Percentiles rank a stretch among this genome's conserved stretches.
These are phyloP conservation scores for Penicillium atrosanguineum DNA, from an alignment of 495 filamentous ascomycete species.

Conservation along the genomic window DNA sequence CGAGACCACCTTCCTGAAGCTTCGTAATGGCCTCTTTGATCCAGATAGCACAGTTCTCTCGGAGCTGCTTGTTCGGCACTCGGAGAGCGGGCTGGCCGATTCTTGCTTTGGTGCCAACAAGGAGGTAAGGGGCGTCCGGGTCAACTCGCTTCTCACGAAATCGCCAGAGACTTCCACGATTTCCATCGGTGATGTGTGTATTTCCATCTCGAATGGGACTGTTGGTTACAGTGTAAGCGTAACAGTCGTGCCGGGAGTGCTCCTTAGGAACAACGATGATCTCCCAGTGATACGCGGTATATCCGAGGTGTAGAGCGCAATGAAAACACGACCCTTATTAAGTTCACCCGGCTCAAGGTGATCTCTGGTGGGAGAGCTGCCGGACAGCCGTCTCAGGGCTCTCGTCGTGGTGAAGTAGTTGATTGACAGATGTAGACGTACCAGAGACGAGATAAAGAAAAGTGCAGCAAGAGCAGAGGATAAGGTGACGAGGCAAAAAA, in stretches of 20 bases:
- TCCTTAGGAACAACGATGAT: constrained; percentile 7
- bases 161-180: constrained; percentile 10
- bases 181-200: constrained; percentile 1
- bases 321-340: no score
- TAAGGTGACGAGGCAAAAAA: not conserved
- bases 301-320: constrained; percentile 2
- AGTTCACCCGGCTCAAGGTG: not conserved
- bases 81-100: not conserved
- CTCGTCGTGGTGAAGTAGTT: no score
- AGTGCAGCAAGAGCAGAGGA: not conserved
- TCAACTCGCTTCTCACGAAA: constrained; percentile 12
- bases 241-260: not conserved
- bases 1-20: constrained; percentile 2
- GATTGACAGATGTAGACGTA: not conserved
- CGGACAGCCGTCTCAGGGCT: no score
- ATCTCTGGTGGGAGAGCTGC: not conserved
- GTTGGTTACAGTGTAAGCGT: constrained; percentile 18
- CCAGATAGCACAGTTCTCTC: constrained; percentile 20
- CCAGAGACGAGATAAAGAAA: not conserved
- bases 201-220: constrained; percentile 7
- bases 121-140: constrained; percentile 1
- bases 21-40: constrained; percentile 6
- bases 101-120: constrained; percentile 1
- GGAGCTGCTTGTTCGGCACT: not conserved
- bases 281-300: constrained; percentile 10